phyloP scores from a whole-genome alignment of 345 rosid species.

The Aegle marmelos region DNA sequence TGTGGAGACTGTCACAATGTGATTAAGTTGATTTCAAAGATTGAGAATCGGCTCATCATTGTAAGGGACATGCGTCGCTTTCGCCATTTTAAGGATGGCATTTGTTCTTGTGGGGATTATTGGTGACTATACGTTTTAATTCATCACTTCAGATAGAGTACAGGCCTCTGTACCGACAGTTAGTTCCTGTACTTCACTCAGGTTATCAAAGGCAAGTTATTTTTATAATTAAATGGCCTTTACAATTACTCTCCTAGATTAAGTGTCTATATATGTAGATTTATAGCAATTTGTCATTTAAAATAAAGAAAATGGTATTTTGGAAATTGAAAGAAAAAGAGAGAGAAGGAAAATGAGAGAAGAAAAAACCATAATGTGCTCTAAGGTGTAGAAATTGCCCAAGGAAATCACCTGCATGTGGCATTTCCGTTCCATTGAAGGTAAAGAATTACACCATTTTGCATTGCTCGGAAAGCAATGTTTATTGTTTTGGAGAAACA shows the following conservation, averaged over 20 bases:
- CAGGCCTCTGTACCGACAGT: no score
- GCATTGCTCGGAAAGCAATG: background rate
- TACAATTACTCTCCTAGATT: background rate
- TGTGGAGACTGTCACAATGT: constrained; percentile 12
- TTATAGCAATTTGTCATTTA: background rate
- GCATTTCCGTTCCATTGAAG: background rate
- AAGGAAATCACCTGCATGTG: background rate
- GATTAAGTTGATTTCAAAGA: background rate
- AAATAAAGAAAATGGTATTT: background rate
- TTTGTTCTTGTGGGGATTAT: constrained; percentile 9
- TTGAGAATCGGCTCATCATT: background rate
- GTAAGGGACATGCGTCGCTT: constrained; percentile 9
- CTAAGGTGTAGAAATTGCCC: background rate
- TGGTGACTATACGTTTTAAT: background rate
- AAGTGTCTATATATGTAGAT: background rate
- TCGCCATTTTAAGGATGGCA: constrained; percentile 1
- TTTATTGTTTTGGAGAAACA: background rate
- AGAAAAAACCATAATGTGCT: background rate
- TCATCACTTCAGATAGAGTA: background rate
- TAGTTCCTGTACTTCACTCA: no score
- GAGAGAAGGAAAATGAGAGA: no score
- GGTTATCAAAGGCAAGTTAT: background rate
- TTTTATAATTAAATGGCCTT: background rate
- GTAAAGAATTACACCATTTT: background rate
- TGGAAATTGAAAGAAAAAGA: no score